A percentile compares a stretch with the other conserved stretches of the same genome.
Conservation (phyloP, 2,329 filamentous ascomycete species). For the Mariannaea sp. region DNA sequence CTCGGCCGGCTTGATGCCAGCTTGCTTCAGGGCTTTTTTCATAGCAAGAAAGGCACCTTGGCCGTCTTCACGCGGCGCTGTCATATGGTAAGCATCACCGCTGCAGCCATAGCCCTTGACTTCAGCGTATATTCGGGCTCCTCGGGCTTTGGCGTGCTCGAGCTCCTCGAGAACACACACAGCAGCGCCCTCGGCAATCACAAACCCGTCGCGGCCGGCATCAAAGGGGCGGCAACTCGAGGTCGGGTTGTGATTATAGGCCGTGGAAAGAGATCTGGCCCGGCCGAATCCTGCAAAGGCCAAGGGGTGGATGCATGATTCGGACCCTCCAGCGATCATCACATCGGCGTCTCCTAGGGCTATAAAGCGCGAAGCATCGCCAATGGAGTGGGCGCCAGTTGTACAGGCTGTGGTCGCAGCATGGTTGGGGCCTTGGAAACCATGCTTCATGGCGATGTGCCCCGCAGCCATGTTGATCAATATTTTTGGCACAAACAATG, state of each 20-base stretch:
- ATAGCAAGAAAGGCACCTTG: conserved; percentile 83
- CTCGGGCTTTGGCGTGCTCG: conserved; percentile 80
- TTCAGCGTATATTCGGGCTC: conserved; percentile 86
- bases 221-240: conserved; percentile 88
- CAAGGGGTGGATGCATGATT: conserved; percentile 94
- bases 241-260: conserved; percentile 73
- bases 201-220: conserved; percentile 77
- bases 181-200: conserved; percentile 90
- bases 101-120: conserved; percentile 87
- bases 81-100: conserved; percentile 92
- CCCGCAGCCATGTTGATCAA: conserved; percentile 95
- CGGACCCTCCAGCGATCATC: conserved; percentile 94
- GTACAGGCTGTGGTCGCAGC: conserved; percentile 94
- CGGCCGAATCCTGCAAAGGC: conserved; percentile 90
- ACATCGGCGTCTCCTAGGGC: conserved; percentile 89
- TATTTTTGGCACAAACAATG: conserved; percentile 89
- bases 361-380: conserved; percentile 92
- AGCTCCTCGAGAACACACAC: conserved; percentile 88
- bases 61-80: conserved; percentile 82
- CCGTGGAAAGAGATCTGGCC: conserved; percentile 82
- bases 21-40: conserved; percentile 78
- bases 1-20: conserved; percentile 66
- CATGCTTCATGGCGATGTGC: conserved; percentile 91
- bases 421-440: conserved; percentile 90
- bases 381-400: conserved; percentile 91